A percentile compares a stretch with the other conserved stretches of the same genome.
These are phyloP conservation scores for Epithele typhae DNA, from an alignment of 768 basidiomycete species.

Conservation along the genomic window DNA sequence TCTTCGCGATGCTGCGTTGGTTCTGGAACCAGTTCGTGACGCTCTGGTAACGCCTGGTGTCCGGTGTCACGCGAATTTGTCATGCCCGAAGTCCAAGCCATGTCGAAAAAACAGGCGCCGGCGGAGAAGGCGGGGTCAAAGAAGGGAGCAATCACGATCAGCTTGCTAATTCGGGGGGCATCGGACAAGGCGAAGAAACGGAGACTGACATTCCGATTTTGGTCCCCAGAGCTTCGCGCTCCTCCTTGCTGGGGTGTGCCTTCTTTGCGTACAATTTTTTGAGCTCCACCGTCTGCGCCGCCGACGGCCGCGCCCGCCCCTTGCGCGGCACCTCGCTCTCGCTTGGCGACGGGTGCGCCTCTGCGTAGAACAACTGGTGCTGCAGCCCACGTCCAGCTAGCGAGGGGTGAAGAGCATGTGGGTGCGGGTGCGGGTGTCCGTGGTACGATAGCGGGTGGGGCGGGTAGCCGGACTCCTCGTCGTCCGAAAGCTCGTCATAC, in stretches of 20 bases:
- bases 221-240: slow-evolving; percentile 59
- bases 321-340: slow-evolving; percentile 44
- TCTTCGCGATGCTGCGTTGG: slow-evolving; percentile 74
- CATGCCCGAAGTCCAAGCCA: slow-evolving; percentile 11
- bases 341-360: slow-evolving; percentile 46
- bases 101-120: slow-evolving; percentile 7
- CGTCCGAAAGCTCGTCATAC: slow-evolving; percentile 44
- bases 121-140: slow-evolving; percentile 16
- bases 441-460: slow-evolving; percentile 17
- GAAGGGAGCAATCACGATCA: slow-evolving; percentile 11
- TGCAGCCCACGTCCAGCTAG: too few species aligned
- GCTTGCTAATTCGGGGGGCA: slow-evolving; percentile 8
- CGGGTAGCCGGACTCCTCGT: too few species aligned
- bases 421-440: too few species aligned
- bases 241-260: slow-evolving; percentile 65
- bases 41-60: slow-evolving; percentile 67
- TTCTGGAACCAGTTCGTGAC: slow-evolving; percentile 89
- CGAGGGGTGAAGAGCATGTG: not conserved
- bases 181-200: slow-evolving; percentile 4
- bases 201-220: slow-evolving; percentile 73
- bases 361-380: slow-evolving; percentile 38
- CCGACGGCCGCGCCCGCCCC: slow-evolving; percentile 60
- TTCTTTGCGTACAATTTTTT: slow-evolving; percentile 59
- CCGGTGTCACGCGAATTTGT: slow-evolving; percentile 9
- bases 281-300: slow-evolving; percentile 66